Base-by-base conservation (phyloP, 2,329 filamentous ascomycete genomes). In the Lomentospora prolificans region DNA sequence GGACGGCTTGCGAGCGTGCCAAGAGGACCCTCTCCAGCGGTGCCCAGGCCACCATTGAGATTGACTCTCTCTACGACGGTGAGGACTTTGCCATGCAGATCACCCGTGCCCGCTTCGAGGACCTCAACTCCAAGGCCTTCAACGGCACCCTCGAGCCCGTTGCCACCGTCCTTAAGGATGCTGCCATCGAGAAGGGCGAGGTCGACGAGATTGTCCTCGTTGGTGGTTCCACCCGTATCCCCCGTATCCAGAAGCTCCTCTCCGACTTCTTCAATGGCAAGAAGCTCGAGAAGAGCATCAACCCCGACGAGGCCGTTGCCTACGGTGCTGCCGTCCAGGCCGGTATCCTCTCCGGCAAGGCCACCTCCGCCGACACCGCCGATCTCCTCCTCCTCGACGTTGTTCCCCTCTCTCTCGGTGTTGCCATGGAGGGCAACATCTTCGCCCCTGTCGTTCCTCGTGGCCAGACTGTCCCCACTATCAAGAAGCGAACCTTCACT, bases 261-360 rank as follows among this genome's bases (percentile, higher is more conserved):
- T 91, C 86, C 78, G 94, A 99, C 77, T 96, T 91, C 84, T 99
- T 99, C 80, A 89, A 95, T 73, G 91, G 91, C 77, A 99, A 99
- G 90, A 96, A 99, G 87, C 89, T 96, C 64, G 92, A 97, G 85
- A 97, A 96, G 83, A 94, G 89, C 81, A 97, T 97, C 81, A 99
- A 99, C 85, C 94, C 94, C 67, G 94, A 99, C 71, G 94, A 99
- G 82, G 94, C 94, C 65, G 94, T 99, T 69, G 94, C 94, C 66
- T 96, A 96, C 77, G 94, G 94, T 85, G 94, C 94, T 63, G 94
- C 94, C 66, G 92, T 99, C 60, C 94, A 99, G 80, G 94, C 94
- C 64, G 94, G 91, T 85, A 96, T 99, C 72, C 86, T 99, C 63
- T 96, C 92, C 58, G 94, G 94, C 72, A 96, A 96, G 86, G 94